Percentiles rank a stretch among this genome's conserved stretches.
Conservation (phyloP, 2,329 filamentous ascomycete genomes). For the Colletotrichum sublineola region DNA sequence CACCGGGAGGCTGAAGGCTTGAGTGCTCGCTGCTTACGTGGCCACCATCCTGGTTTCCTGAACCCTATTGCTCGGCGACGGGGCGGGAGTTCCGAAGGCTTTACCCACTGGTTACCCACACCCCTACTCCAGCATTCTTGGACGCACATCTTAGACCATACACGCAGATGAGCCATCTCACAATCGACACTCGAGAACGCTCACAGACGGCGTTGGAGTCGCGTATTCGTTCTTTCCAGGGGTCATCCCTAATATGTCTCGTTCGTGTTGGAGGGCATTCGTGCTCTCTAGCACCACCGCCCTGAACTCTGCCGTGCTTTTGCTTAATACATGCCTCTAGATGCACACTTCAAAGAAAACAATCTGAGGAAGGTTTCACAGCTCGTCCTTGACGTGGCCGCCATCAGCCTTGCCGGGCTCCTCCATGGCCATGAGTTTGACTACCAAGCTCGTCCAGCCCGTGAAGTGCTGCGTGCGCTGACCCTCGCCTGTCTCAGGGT, state of each 20-base stretch:
- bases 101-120: background rate
- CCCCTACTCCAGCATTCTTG: background rate
- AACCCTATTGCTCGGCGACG: background rate
- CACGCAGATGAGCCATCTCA: too few relatives aligned
- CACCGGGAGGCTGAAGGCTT: background rate
- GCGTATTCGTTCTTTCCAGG: background rate
- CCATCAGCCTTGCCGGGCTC: conserved; percentile 63
- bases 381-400: conserved; percentile 59
- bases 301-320: conserved; percentile 18
- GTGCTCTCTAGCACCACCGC: background rate
- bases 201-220: background rate
- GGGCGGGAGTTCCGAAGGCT: background rate
- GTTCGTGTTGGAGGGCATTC: background rate
- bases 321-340: conserved; percentile 23
- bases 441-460: conserved; percentile 97
- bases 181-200: too few relatives aligned
- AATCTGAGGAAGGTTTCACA: conserved; percentile 51
- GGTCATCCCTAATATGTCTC: background rate
- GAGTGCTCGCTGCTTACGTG: background rate
- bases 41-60: background rate
- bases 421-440: conserved; percentile 97
- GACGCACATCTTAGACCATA: background rate
- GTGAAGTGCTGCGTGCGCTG: conserved; percentile 98
- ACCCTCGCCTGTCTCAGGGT: conserved; percentile 91
- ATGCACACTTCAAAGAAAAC: background rate